phyloP scores from a whole-genome alignment of 75 land plant genomes.

The Selaginella moellendorffii region DNA sequence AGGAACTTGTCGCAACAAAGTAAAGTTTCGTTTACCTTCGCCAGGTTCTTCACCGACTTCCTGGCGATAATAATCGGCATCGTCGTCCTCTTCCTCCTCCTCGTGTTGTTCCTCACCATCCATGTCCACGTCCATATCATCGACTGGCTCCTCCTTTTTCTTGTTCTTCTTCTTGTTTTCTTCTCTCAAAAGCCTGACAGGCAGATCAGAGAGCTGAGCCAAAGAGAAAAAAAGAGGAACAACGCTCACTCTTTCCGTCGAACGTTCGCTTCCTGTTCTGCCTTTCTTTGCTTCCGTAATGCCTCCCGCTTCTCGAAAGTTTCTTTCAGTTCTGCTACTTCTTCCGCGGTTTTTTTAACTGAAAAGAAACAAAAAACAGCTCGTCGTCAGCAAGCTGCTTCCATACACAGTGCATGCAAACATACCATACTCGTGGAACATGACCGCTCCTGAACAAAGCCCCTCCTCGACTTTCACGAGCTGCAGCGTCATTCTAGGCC shows the following conservation, averaged over 20 bases:
- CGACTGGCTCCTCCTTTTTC: background rate
- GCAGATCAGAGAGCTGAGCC: background rate
- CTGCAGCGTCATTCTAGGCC: constrained; percentile 86
- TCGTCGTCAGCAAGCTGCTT: no score
- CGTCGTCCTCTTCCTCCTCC: constrained; percentile 22
- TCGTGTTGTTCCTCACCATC: constrained; percentile 1
- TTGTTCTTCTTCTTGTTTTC: constrained; percentile 8
- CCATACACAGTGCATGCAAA: no score
- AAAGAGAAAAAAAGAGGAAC: background rate
- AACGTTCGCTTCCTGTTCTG: constrained; percentile 45
- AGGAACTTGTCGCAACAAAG: no score
- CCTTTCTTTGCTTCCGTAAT: constrained; percentile 36
- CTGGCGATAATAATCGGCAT: constrained; percentile 36
- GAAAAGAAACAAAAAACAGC: constrained; percentile 5
- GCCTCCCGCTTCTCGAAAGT: constrained; percentile 29
- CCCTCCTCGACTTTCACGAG: constrained; percentile 92
- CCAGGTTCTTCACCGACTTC: constrained; percentile 50
- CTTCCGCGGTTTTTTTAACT: constrained; percentile 40
- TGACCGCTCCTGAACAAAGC: constrained; percentile 75
- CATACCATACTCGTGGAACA: constrained; percentile 86
- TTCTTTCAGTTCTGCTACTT: constrained; percentile 25
- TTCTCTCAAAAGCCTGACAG: constrained; percentile 17
- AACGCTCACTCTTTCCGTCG: constrained; percentile 23
- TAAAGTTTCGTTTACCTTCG: constrained; percentile 35
- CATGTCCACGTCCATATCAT: background rate